These are phyloP conservation scores for Clarireedia monteithiana DNA, from an alignment of 2,329 filamentous ascomycete species.

Conservation along the genomic window DNA sequence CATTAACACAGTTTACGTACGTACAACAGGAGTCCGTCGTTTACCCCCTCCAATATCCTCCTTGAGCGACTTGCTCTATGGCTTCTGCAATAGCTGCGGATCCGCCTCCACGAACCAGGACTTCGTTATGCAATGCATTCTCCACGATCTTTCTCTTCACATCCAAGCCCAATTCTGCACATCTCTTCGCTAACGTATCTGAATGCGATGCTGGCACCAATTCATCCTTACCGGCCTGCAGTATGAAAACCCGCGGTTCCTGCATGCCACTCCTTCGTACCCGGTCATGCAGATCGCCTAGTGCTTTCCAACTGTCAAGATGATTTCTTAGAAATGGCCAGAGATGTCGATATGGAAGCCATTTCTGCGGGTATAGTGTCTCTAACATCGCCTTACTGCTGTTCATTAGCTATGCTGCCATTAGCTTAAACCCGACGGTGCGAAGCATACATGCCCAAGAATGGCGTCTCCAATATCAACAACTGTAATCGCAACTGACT, in stretches of 20 bases:
- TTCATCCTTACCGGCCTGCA: constrained; percentile 52
- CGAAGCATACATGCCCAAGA: constrained; percentile 47
- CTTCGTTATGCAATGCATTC: constrained; percentile 50
- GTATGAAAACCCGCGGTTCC: constrained; percentile 32
- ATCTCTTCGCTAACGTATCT: constrained; percentile 38
- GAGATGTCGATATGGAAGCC: constrained; percentile 70
- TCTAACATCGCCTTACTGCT: constrained; percentile 53
- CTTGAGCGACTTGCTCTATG: constrained; percentile 24
- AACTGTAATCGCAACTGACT: constrained; percentile 29
- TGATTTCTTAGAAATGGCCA: constrained; percentile 65
- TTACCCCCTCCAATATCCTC: not conserved
- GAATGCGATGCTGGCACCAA: constrained; percentile 47
- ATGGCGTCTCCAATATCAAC: constrained; percentile 69
- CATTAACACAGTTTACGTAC: not conserved
- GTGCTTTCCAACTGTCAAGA: constrained; percentile 46
- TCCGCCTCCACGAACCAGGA: constrained; percentile 40
- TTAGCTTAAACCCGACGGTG: not conserved
- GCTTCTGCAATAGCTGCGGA: constrained; percentile 38
- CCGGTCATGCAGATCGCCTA: constrained; percentile 35
- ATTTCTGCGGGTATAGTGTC: constrained; percentile 68
- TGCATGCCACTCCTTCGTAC: constrained; percentile 20
- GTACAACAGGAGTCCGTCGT: not conserved
- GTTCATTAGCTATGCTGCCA: not conserved
- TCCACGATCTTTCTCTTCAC: constrained; percentile 38
- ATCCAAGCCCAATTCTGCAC: constrained; percentile 38